Evolutionary conservation across 1,139 yeast species (phyloP).

Genomic region (Saccharomyces hybrid): DNA sequence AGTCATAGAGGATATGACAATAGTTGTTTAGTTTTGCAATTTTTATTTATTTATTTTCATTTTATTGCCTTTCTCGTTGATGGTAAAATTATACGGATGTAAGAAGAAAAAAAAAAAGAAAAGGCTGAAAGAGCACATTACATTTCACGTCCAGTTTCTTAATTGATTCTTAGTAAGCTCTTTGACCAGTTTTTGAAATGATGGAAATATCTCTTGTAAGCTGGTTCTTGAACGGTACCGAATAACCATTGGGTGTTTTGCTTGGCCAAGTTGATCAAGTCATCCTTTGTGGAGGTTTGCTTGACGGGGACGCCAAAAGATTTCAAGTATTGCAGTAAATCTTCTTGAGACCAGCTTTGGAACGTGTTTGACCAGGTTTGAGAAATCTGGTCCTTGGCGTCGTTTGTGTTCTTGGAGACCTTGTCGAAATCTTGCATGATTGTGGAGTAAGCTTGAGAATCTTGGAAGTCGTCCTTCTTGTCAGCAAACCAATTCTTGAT

Average conservation of each 20-base stretch:
- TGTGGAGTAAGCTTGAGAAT: constrained; percentile 31
- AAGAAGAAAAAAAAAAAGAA: background rate
- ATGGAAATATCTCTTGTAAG: constrained; percentile 16
- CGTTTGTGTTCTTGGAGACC: constrained; percentile 18
- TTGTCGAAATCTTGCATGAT: constrained; percentile 24
- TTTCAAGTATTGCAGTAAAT: constrained; percentile 45
- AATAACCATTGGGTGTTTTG: constrained; percentile 38
- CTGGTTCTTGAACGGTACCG: constrained; percentile 21
- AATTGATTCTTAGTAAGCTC: background rate
- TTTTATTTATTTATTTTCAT: background rate
- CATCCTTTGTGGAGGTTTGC: constrained; percentile 36
- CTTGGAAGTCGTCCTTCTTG: constrained; percentile 32
- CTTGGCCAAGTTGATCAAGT: constrained; percentile 42
- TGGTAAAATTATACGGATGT: background rate
- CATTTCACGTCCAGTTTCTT: background rate
- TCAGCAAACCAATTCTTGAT: constrained; percentile 3
- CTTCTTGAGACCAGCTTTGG: constrained; percentile 47
- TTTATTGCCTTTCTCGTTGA: background rate
- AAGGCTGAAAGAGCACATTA: background rate
- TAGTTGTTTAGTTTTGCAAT: background rate
- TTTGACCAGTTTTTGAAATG: constrained; percentile 3
- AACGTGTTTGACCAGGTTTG: constrained; percentile 34
- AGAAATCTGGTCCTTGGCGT: constrained; percentile 24
- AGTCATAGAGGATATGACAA: background rate
- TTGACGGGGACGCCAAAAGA: constrained; percentile 44